Percentiles rank a stretch among this genome's conserved stretches.
phyloP scores from a whole-genome alignment of 1,284 basidiomycete species.

The Exobasidium rhododendri region DNA sequence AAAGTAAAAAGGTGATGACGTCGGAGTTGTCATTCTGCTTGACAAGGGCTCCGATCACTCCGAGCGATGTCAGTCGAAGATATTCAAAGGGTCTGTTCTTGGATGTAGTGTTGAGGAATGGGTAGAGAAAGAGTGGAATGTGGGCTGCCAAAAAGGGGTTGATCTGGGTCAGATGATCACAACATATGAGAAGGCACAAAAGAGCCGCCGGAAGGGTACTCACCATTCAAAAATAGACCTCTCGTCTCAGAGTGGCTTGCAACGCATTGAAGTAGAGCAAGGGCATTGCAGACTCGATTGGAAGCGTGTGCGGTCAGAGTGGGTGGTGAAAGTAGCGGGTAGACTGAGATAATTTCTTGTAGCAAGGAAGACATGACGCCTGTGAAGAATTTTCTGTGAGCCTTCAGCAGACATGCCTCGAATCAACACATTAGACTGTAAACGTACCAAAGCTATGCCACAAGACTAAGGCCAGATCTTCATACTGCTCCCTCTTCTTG shows the following conservation, averaged over 20 bases:
- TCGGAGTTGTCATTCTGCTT: constrained; percentile 95
- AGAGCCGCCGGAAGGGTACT: background rate
- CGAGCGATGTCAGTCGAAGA: constrained; percentile 90
- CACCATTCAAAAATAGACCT: constrained; percentile 46
- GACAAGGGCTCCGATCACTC: constrained; percentile 96
- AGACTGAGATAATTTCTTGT: constrained; percentile 97
- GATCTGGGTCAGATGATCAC: too few species aligned
- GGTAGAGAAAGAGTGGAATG: constrained; percentile 97
- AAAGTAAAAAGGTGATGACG: constrained; percentile 97
- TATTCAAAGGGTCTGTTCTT: constrained; percentile 99
- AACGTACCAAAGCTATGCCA: constrained; percentile 98
- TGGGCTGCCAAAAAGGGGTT: constrained; percentile 65
- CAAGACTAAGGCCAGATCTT: constrained; percentile 92
- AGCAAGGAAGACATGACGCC: constrained; percentile 98
- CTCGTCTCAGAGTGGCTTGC: constrained; percentile 57
- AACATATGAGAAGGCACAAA: constrained; percentile 8
- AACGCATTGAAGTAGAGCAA: constrained; percentile 94
- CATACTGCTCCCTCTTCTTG: constrained; percentile 98
- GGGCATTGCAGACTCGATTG: constrained; percentile 98
- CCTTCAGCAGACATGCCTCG: background rate
- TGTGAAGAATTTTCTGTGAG: constrained; percentile 53
- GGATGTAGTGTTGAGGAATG: constrained; percentile 97
- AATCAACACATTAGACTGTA: too few species aligned
- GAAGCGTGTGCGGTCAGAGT: constrained; percentile 95
- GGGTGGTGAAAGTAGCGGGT: constrained; percentile 90